Evolutionary conservation across 2,329 filamentous ascomycete species (phyloP).

Genomic region (Hymenoscyphus albidus): DNA sequence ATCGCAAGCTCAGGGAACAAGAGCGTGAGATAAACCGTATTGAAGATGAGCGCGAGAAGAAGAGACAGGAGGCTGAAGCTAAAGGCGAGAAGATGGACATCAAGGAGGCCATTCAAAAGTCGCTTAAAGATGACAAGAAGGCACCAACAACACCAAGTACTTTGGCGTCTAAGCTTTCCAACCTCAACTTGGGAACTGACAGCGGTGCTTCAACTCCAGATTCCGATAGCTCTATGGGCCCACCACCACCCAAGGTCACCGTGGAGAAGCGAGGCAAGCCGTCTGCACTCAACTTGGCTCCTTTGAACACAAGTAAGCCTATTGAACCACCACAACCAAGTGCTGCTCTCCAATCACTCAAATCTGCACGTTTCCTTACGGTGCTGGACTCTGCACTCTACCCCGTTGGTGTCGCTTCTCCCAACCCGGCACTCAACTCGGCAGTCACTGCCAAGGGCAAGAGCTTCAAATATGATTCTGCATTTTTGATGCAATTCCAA

Average conservation of each 20-base stretch:
- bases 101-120: conserved; percentile 22
- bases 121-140: conserved; percentile 24
- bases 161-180: conserved; percentile 45
- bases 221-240: conserved; percentile 44
- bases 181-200: conserved; percentile 46
- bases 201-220: conserved; percentile 40
- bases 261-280: conserved; percentile 53
- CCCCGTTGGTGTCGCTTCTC: conserved; percentile 77
- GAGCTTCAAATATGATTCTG: conserved; percentile 90
- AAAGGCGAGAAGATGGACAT: conserved; percentile 19
- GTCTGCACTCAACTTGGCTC: conserved; percentile 79
- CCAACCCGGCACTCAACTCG: conserved; percentile 85
- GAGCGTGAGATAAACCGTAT: conserved; percentile 69
- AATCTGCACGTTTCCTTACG: conserved; percentile 83
- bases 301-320: conserved; percentile 68
- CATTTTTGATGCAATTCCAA: conserved; percentile 95
- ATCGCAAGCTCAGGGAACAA: conserved; percentile 66
- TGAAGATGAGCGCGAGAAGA: conserved; percentile 65
- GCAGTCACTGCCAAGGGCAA: conserved; percentile 74
- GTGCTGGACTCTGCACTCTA: conserved; percentile 77
- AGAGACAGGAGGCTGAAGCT: conserved; percentile 45
- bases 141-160: conserved; percentile 31
- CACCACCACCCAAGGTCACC: conserved; percentile 45
- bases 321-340: conserved; percentile 91
- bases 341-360: conserved; percentile 87